Conservation (phyloP, 1,284 basidiomycete genomes). For the Laetiporus sulphureus region DNA sequence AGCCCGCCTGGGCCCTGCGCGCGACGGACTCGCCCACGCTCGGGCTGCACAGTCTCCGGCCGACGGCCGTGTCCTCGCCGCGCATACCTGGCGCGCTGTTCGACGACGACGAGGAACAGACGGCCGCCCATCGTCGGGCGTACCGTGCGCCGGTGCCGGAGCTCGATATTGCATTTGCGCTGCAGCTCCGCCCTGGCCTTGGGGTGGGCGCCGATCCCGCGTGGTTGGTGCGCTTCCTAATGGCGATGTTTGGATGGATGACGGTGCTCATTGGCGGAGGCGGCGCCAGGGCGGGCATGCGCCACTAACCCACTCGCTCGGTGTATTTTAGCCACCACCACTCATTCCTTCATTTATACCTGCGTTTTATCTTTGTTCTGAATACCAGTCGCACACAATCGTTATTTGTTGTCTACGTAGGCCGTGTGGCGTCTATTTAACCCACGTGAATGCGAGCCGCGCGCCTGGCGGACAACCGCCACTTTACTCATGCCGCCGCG, state of each 20-base stretch:
- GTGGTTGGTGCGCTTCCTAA: slow-evolving; percentile 72
- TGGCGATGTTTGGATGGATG: slow-evolving; percentile 76
- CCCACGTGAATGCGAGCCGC: too few relatives aligned
- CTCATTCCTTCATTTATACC: too few relatives aligned
- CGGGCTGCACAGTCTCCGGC: slow-evolving; percentile 13
- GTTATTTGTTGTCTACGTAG: too few relatives aligned
- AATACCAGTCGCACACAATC: too few relatives aligned
- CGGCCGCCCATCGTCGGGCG: slow-evolving; percentile 18
- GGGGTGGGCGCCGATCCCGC: slow-evolving; percentile 65
- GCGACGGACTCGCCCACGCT: slow-evolving; percentile 28
- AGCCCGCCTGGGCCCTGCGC: slow-evolving; percentile 36
- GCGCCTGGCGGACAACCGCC: too few relatives aligned
- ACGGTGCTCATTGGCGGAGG: slow-evolving; percentile 36
- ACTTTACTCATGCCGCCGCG: slow-evolving; percentile 16
- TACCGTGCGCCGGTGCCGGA: slow-evolving; percentile 34
- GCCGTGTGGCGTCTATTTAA: too few relatives aligned
- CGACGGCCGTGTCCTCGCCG: slow-evolving; percentile 15
- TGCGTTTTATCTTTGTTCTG: too few relatives aligned
- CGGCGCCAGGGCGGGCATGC: slow-evolving; percentile 5
- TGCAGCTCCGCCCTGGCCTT: slow-evolving; percentile 65
- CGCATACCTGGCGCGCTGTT: slow-evolving; percentile 22
- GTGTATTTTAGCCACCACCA: slow-evolving; percentile 7
- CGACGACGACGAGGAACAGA: slow-evolving; percentile 8
- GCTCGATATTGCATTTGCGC: slow-evolving; percentile 64
- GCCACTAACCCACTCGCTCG: slow-evolving; percentile 8